phyloP scores from a whole-genome alignment of 1,284 basidiomycete species.

The Coniferiporia sulphurascens region DNA sequence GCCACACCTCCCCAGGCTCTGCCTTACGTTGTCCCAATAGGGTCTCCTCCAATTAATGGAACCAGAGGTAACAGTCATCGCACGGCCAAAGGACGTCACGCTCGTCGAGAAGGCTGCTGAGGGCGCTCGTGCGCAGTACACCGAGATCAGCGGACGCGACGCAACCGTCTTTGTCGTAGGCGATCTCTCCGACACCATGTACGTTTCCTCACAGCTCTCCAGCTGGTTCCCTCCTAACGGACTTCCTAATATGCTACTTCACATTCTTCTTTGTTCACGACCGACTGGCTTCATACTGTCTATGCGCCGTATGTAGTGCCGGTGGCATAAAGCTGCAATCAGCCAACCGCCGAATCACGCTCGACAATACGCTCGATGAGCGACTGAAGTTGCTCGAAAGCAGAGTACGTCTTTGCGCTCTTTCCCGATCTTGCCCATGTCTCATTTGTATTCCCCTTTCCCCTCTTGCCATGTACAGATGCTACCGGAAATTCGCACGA shows the following conservation, averaged over 20 bases:
- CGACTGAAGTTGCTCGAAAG: constrained; percentile 84
- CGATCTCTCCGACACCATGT: constrained; percentile 71
- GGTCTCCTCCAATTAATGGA: constrained; percentile 64
- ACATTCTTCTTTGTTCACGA: no score
- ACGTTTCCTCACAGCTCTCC: constrained; percentile 22
- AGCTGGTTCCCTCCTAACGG: neutral
- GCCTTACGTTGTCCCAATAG: constrained; percentile 30
- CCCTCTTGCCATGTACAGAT: constrained; percentile 48
- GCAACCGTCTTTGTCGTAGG: constrained; percentile 62
- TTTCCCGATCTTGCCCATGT: neutral
- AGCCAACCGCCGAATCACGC: constrained; percentile 71
- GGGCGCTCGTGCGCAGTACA: constrained; percentile 61
- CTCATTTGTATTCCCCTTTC: constrained; percentile 6
- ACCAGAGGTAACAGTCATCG: constrained; percentile 53
- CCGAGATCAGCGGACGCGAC: constrained; percentile 70
- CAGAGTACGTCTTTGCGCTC: constrained; percentile 50
- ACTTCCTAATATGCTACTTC: neutral
- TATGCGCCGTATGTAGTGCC: constrained; percentile 41
- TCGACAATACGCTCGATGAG: constrained; percentile 92
- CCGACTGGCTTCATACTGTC: no score
- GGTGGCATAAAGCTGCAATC: constrained; percentile 80
- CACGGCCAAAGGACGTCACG: constrained; percentile 59
- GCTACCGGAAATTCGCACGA: constrained; percentile 87
- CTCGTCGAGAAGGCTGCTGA: constrained; percentile 55
- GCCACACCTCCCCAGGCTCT: neutral